Evolutionary conservation across 2,329 filamentous ascomycete genomes (phyloP).

Genomic region (Calonectria pteridis): DNA sequence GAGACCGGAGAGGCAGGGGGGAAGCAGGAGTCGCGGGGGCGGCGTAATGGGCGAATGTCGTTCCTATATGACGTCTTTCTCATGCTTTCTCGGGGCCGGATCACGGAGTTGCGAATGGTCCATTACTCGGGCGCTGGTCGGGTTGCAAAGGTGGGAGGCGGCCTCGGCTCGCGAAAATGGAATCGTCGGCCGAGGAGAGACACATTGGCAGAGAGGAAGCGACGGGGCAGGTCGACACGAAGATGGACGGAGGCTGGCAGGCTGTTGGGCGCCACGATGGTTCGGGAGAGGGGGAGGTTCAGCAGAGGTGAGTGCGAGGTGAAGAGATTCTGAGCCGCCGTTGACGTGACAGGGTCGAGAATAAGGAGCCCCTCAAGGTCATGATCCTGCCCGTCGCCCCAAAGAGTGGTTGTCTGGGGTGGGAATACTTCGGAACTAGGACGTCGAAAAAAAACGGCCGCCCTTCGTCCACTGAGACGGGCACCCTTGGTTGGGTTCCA

Average conservation of each 20-base stretch:
- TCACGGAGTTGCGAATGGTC: conserved; percentile 48
- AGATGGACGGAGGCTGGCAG: conserved; percentile 12
- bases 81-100: conserved; percentile 51
- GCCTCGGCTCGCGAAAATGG: conserved; percentile 53
- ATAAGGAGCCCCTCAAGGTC: conserved; percentile 31
- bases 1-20: conserved; percentile 26
- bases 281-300: conserved; percentile 15
- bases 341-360: conserved; percentile 25
- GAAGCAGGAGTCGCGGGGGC: conserved; percentile 25
- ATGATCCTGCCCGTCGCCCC: conserved; percentile 20
- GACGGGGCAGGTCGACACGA: conserved; percentile 20
- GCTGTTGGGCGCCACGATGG: conserved; percentile 7
- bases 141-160: conserved; percentile 41
- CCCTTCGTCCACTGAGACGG: conserved; percentile 2
- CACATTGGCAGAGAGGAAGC: conserved; percentile 50
- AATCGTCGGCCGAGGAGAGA: conserved; percentile 50
- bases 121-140: conserved; percentile 50
- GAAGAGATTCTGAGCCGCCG: conserved; percentile 26
- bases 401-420: conserved; percentile 14
- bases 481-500: conserved; percentile 15
- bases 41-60: conserved; percentile 36
- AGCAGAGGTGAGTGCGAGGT: conserved; percentile 21
- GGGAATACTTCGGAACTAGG: conserved; percentile 34
- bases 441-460: conserved; percentile 10
- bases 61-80: conserved; percentile 45